Evolutionary conservation across 441 rosid species (phyloP), one percentile per base, ranked within the genome.

Genomic region (Populus trichocarpa): DNA sequence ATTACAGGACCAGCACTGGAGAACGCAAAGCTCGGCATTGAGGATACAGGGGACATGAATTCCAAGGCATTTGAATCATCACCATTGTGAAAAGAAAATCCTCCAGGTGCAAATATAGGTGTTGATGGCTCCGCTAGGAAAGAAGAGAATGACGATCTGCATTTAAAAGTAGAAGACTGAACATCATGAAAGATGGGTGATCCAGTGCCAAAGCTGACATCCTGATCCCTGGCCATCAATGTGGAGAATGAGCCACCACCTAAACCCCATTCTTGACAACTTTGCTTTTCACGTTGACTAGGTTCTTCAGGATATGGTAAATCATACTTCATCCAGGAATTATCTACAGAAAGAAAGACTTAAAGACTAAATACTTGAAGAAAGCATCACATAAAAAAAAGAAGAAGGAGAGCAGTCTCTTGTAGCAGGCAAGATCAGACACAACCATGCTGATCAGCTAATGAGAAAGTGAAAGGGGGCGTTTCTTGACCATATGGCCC

Each of bases 1-100:
- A 74, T 81, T 33, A 67, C 67, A 18, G 88, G 76, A 76, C 80
- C 80, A 16, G 89, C 76, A 70, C 86, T 69, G 78, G 89, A 84
- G 86, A 91, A 91, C n/a, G 90, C 80, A 83, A 91, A 91, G 84
- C 95, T 88, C 35, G 86, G 90, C 86, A 88, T 83, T 36, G 93
- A 87, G 25, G 83, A 77, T 68, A 91, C 26, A 35, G 86, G 85
- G 42, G 87, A 40, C 71, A 85, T 69, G 73, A 83, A 77, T 67
- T 82, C 86, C 82, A 78, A 53, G 42, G 85, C 76, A 72, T 73
- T 80, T 40, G 89, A 80, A 70, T 81, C 73, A 35, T 72, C 81
- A 50, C 69, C 69, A 63, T 83, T 64, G 64, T 71, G 72, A 75
- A 89, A 89, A 68, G 89, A 82, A 85, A 91, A 86, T 28, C 79